These are phyloP conservation scores for Cinnamomum micranthum DNA, from an alignment of 164 flowering plant genomes.

Conservation along the genomic window DNA sequence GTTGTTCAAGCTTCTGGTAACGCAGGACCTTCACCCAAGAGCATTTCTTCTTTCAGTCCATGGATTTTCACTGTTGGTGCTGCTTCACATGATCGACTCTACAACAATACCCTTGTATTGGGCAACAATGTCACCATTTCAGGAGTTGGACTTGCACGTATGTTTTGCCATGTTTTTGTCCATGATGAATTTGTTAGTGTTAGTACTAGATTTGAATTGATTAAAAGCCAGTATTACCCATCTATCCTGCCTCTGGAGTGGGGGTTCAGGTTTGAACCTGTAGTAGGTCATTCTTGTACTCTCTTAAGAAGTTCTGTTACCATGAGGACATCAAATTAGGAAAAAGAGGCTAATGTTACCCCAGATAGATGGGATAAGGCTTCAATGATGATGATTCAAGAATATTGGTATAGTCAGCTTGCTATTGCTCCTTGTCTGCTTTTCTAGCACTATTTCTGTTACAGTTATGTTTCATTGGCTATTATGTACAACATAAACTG, in stretches of 20 bases:
- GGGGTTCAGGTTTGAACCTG: neutral
- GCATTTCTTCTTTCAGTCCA: slow-evolving; percentile 95
- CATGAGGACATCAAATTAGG: neutral
- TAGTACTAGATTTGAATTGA: too few species aligned
- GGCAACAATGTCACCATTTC: slow-evolving; percentile 74
- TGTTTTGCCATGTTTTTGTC: slow-evolving; percentile 22
- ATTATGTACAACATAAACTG: too few species aligned
- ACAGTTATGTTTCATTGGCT: too few species aligned
- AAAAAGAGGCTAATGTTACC: too few species aligned
- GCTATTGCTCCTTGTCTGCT: too few species aligned
- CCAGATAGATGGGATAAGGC: too few species aligned
- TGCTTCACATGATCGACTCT: slow-evolving; percentile 79
- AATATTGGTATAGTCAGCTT: too few species aligned
- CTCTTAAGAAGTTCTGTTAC: neutral
- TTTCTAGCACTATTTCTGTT: too few species aligned
- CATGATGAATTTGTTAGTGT: too few species aligned
- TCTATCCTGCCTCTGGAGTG: neutral
- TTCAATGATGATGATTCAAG: too few species aligned
- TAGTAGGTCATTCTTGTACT: neutral
- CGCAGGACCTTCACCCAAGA: slow-evolving; percentile 91
- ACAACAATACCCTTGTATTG: slow-evolving; percentile 65
- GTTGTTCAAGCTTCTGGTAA: slow-evolving; percentile 99
- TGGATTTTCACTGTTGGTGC: slow-evolving; percentile 99
- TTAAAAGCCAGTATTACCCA: too few species aligned
- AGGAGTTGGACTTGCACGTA: slow-evolving; percentile 96